A percentile compares a stretch with the other conserved stretches of the same genome.
phyloP scores from a whole-genome alignment of 148 eudicot species.

The Nepenthes mirabilis region DNA sequence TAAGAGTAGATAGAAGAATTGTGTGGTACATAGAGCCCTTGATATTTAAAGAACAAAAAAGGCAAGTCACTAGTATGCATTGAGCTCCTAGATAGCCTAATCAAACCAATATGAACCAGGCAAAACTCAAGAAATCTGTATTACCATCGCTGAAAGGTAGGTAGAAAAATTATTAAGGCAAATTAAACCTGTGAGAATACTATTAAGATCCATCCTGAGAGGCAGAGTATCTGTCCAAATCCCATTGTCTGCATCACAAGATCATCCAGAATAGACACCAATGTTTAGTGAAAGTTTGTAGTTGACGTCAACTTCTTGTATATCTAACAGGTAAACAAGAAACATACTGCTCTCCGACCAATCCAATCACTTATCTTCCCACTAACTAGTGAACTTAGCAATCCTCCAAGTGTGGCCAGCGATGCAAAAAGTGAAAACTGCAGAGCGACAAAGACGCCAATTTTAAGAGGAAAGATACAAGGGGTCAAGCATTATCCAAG shows the following conservation, averaged over 20 bases:
- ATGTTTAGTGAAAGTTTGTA: background rate
- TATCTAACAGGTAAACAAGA: background rate
- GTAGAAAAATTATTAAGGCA: background rate
- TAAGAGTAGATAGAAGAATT: no score
- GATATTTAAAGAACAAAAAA: no score
- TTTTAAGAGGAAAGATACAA: slow-evolving; percentile 7
- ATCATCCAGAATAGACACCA: background rate
- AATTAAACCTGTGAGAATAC: background rate
- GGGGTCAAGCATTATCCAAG: no score
- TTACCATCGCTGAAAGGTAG: background rate
- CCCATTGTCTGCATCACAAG: slow-evolving; percentile 40
- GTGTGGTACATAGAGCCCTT: no score
- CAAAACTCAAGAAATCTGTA: background rate
- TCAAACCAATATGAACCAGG: no score
- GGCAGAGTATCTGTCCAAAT: slow-evolving; percentile 15
- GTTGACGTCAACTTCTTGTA: background rate
- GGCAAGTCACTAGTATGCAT: no score
- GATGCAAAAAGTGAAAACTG: slow-evolving; percentile 78
- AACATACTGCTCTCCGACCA: slow-evolving; percentile 61
- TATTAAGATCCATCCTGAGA: slow-evolving; percentile 6
- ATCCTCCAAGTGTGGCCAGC: slow-evolving; percentile 52
- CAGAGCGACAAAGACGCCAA: slow-evolving; percentile 7
- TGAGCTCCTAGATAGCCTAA: no score
- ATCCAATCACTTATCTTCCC: slow-evolving; percentile 57
- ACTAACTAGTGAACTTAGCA: slow-evolving; percentile 50